Base-by-base conservation (phyloP, 2,329 filamentous ascomycete species). In the Aureobasidium pullulans region DNA sequence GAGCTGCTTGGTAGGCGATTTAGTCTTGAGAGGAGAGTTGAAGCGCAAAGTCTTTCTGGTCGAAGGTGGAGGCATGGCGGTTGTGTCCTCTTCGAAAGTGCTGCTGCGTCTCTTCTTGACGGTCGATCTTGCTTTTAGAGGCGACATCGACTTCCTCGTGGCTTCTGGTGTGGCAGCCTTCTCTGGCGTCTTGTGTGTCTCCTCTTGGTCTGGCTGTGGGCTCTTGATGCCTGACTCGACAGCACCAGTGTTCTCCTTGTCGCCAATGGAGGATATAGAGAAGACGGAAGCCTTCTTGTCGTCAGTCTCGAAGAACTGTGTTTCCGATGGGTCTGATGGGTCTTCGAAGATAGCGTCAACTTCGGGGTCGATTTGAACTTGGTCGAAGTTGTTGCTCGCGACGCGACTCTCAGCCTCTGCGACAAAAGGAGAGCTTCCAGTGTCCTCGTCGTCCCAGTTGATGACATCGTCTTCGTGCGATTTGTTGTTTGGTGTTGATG, bases 351-450 rank as follows among this genome's bases (percentile, higher is more conserved):
- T 60, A 32, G 59, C 61, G 28, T 60, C 50, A n/a, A 60, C 44
- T 8, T 62, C 62, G 11, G 48, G 23, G 23, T 53, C 57, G 16
- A 34, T n/a, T 6, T 40, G 40, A 6, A 34, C 31, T 37, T 48
- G 37, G 28, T 56, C 49, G 4, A 59, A 23, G 2, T 59, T 48
- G 29, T 56, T 66, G 64, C 67, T 71, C 15, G 68, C 59, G 10
- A 63, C 65, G 57, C 70, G 64, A 65, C 66, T 70, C 29, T 73
- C 64, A 16, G 79, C 66, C 57, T 78, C 72, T 43, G 73, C 69
- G n/a, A 77, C 66, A 65, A 79, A 80, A 13, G 78, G 78, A 39
- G 77, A 80, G 59, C 76, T 79, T 6, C 74, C 74, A 28, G 71
- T 72, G 16, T 66, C 66, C 49, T 68, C 65, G 44, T 76, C 71